Evolutionary conservation across 2,329 filamentous ascomycete genomes (phyloP), one percentile per base, ranked within the genome.

Genomic region (Pezicula carpinea): DNA sequence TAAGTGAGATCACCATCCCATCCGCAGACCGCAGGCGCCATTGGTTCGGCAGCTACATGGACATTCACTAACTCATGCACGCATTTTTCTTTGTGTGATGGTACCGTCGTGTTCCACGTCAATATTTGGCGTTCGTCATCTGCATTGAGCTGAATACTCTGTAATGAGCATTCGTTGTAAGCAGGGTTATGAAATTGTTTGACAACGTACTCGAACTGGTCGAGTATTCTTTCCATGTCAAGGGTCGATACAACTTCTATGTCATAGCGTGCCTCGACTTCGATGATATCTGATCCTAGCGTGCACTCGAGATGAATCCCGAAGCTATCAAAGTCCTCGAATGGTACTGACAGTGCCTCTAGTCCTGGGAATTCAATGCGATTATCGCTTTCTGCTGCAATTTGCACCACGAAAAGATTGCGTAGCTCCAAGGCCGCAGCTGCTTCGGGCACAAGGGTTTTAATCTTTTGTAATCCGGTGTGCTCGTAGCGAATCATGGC

Each of bases 401-500:
- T 36, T 35, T 60, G 58, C 21, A 60, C 46, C 6, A 55, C 54
- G 2, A 60, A 21, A 19, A 59, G 45, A 33, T 49, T 54, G 7
- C 55, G 49, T 19, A 60, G 57, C 13, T 53, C 43, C 14, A 50
- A 58, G 7, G 50, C 53, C 23, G 44, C 39, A 2, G 42, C 41
- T 10, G 48, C 45, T 23, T 53, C 52, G 10, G 15, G 17, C 8
- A 50, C 47, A 17, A 59, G 33, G 15, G 29, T 26, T 15, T 50
- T 47, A 13, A 60, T 60, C n/a, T 46, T 49, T 31, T 54, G 49
- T 14, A 59, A 21, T 3, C 57, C 57, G 14, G 69, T 60, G 50
- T 80, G 76, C 50, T 79, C 70, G 54, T 77, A 70, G 1, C 73
- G 72, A 17, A 79, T 75, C 52, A 74, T 70, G 6, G 69, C 62